Conservation (phyloP, 305 asterid species). For the Rubia balearica region DNA sequence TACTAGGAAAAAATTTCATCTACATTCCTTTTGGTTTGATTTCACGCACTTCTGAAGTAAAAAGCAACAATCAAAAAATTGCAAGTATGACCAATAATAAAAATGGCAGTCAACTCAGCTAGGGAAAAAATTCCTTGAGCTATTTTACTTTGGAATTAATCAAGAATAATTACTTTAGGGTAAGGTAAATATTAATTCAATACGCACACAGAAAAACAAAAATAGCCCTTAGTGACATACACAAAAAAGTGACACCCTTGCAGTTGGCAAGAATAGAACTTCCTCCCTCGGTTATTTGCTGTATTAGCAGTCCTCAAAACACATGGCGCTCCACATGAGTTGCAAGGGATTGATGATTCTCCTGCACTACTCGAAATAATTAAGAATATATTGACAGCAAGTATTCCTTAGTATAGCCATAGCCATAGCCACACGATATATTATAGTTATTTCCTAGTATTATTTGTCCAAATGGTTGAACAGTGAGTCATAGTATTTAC, state of each 20-base stretch:
- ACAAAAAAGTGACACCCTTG: conserved; percentile 82
- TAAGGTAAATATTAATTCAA: background rate
- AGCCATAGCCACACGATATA: background rate
- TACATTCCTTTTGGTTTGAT: background rate
- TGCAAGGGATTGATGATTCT: conserved; percentile 60
- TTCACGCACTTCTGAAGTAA: background rate
- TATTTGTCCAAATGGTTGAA: background rate
- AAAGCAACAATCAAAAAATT: background rate
- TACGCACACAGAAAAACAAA: background rate
- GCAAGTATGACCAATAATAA: background rate
- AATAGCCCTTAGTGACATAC: conserved; percentile 41
- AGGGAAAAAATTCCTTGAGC: background rate
- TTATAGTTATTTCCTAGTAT: background rate
- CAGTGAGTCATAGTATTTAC: background rate
- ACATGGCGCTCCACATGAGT: conserved; percentile 72
- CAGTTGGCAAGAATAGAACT: conserved; percentile 80
- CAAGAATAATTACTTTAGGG: background rate
- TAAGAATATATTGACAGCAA: background rate
- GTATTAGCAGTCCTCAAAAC: conserved; percentile 79
- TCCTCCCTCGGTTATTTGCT: conserved; percentile 78
- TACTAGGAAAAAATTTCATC: background rate
- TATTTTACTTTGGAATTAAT: background rate
- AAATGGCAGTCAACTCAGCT: background rate
- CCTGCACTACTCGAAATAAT: conserved; percentile 40
- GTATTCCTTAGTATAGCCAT: background rate